Evolutionary conservation across 768 basidiomycete species (phyloP), one percentile per base, ranked within the genome.

Genomic region (Phylloporus sp.): DNA sequence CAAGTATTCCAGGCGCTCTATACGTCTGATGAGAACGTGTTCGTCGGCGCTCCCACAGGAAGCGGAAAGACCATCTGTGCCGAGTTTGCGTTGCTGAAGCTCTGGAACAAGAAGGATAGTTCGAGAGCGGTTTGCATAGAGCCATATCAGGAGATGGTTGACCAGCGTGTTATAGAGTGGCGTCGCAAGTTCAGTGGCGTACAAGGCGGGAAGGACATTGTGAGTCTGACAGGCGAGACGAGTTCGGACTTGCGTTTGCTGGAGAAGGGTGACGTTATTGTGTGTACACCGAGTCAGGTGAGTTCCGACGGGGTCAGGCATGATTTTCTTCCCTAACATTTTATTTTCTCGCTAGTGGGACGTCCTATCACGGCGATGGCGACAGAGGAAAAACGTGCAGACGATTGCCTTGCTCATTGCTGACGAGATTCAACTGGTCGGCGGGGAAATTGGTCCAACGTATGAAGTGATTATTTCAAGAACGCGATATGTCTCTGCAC

Each of bases 1-100:
- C 97, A 98, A 70, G 95, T 97, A 40, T 98, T 99, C 86, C 94
- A 97, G 61, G 95, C 95, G 0, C 77, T 99, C 0, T 99, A 97
- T 68, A 93, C 91, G 0, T 86, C 92, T 0, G 95, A 97, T 62
- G 97, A 98, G 63, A 98, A 95, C 60, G 87, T 95, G 36, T 95
- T 98, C 64, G 85, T 99, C 50, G 95, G 94, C 18, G 97, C 95
- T 0, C 95, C 97, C 0, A 94, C 97, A 0, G 95, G 97, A 22
- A 92, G 89, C 45, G 95, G 97, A 12, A 98, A 99, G 78, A 98
- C 95, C 0, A 88, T 98, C 36, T 95, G 93, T 58, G 97, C 95
- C 0, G 97, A 99, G 67, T 95, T 97, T 54, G 97, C 97, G 0
- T 74, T 99, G 13, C 73, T 99, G 43, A 82, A 94, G n/a, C 70